Evolutionary conservation across 352 stramenopile species (phyloP).

Genomic region (Globisporangium barbulae): DNA sequence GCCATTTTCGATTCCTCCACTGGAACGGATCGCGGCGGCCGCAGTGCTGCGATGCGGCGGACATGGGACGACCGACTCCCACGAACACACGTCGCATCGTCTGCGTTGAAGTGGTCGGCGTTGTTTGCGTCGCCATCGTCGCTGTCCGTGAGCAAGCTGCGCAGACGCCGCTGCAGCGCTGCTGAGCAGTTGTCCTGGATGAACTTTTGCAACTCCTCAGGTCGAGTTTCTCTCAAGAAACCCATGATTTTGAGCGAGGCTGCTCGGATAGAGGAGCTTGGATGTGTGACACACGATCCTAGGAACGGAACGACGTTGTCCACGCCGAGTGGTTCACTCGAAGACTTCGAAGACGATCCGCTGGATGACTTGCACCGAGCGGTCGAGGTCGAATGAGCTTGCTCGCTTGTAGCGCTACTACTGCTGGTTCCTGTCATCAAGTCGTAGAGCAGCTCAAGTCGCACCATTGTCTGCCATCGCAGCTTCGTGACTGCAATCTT

Average conservation of each 20-base stretch:
- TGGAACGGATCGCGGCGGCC: constrained; percentile 59
- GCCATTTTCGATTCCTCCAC: constrained; percentile 59
- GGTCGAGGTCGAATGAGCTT: background rate
- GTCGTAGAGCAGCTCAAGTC: constrained; percentile 62
- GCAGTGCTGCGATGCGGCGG: constrained; percentile 60
- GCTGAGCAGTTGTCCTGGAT: constrained; percentile 53
- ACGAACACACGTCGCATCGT: constrained; percentile 55
- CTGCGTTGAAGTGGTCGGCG: constrained; percentile 50
- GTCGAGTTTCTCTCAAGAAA: constrained; percentile 29
- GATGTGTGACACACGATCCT: constrained; percentile 53
- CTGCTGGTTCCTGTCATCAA: constrained; percentile 25
- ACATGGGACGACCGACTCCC: constrained; percentile 74
- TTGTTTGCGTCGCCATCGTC: constrained; percentile 44
- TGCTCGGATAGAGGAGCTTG: constrained; percentile 42
- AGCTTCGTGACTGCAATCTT: constrained; percentile 56
- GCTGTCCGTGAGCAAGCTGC: constrained; percentile 35
- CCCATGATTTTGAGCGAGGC: constrained; percentile 44
- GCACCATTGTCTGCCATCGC: constrained; percentile 58
- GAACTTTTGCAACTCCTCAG: constrained; percentile 42
- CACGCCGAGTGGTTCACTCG: constrained; percentile 40
- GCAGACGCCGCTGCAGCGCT: constrained; percentile 54
- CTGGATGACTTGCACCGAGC: constrained; percentile 33
- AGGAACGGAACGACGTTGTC: constrained; percentile 77
- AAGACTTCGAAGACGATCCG: constrained; percentile 18
- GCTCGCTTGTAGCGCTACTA: background rate